Percentiles rank a stretch among this genome's conserved stretches.
Evolutionary conservation across 2,329 filamentous ascomycete genomes (phyloP).

Genomic region (Xylaria polymorpha): DNA sequence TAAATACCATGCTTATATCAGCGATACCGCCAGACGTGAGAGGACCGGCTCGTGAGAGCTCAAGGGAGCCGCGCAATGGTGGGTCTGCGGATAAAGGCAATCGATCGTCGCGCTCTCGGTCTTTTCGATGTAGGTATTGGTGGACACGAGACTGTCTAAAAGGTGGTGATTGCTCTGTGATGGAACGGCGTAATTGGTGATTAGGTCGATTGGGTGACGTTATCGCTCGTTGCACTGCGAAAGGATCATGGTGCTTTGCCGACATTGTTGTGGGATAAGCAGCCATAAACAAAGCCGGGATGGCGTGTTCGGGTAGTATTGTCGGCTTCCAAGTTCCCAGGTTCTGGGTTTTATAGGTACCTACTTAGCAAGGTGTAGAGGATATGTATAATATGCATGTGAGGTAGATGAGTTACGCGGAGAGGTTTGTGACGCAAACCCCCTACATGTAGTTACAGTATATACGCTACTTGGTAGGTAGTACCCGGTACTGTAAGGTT

Average conservation of each 20-base stretch:
- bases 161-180: conserved; percentile 65
- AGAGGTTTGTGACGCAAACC: conserved; percentile 15
- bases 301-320: conserved; percentile 13
- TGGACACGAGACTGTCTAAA: conserved; percentile 51
- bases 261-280: conserved; percentile 48
- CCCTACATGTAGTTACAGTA: no score
- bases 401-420: not conserved
- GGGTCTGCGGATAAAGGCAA: conserved; percentile 46
- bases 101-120: conserved; percentile 52
- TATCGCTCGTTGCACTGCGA: conserved; percentile 45
- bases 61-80: conserved; percentile 56
- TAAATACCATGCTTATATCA: conserved; percentile 55
- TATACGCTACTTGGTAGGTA: conserved; percentile 16
- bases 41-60: conserved; percentile 59
- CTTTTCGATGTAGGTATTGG: conserved; percentile 53
- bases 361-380: not conserved
- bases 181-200: conserved; percentile 67
- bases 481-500: no score
- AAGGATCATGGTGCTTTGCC: conserved; percentile 49
- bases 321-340: conserved; percentile 8
- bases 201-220: conserved; percentile 55
- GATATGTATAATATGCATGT: not conserved
- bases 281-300: conserved; percentile 18
- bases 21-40: conserved; percentile 56
- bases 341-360: conserved; percentile 16